Percentiles rank a stretch among this genome's conserved stretches.
phyloP scores from a whole-genome alignment of 805 yeast genomes.

The Naumovozyma baii region DNA sequence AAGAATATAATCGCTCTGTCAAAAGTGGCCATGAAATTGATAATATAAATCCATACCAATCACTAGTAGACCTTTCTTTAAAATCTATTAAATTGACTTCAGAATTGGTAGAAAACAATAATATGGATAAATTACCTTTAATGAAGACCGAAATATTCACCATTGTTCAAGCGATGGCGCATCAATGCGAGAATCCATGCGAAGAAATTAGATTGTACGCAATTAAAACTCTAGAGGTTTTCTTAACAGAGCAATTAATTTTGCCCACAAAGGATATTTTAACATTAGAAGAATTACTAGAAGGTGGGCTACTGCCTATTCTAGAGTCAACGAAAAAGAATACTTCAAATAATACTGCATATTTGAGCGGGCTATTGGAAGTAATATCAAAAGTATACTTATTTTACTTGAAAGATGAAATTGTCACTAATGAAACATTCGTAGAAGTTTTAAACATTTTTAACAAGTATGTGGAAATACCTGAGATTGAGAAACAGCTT shows the following conservation, averaged over 20 bases:
- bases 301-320: constrained; percentile 62
- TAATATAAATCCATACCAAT: constrained; percentile 41
- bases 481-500: constrained; percentile 31
- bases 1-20: constrained; percentile 40
- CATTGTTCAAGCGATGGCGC: constrained; percentile 71
- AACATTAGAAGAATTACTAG: constrained; percentile 50
- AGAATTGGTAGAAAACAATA: constrained; percentile 35
- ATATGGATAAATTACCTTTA: constrained; percentile 6
- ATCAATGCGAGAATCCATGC: constrained; percentile 85
- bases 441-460: constrained; percentile 32
- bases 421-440: constrained; percentile 32
- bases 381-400: constrained; percentile 58
- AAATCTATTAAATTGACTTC: constrained; percentile 55
- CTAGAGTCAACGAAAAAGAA: constrained; percentile 8
- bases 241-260: constrained; percentile 30
- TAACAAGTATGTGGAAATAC: constrained; percentile 33
- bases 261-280: constrained; percentile 32
- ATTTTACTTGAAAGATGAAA: constrained; percentile 34
- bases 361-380: constrained; percentile 54
- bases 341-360: not conserved
- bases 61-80: constrained; percentile 48
- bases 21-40: constrained; percentile 37
- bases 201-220: constrained; percentile 64
- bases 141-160: constrained; percentile 38
- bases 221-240: constrained; percentile 44